Base-by-base conservation (phyloP, 441 rosid species). In the Gossypium gossypioides region DNA sequence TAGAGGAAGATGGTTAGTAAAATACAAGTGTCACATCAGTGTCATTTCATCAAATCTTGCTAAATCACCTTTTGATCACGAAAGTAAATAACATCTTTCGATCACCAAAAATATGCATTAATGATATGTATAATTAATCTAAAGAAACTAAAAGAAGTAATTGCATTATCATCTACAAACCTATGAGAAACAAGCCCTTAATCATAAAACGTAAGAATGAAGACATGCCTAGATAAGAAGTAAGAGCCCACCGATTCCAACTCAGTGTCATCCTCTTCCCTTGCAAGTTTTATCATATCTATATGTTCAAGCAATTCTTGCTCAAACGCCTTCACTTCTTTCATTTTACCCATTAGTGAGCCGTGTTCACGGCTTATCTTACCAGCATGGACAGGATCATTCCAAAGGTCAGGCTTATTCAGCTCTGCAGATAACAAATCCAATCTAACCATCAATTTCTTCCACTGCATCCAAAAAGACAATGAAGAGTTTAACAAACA, bases 261-360 rank as follows among this genome's bases (percentile, higher is more conserved):
- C 81, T 92, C 97, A 64, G 86, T 42, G 81, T 91, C 97, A 52
- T 86, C 85, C 81, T 95, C 99, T 74, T 92, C 99, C 34, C 85
- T 88, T 71, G 97, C 97, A 73, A 95, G 89, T 79, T 91, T 92
- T 55, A 95, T 85, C 93, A 95, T 89, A 84, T 95, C 97, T 80
- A 95, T 87, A 75, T 92, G 91, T 80, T 95, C 99, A 70, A 95
- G 91, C 74, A 95, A 76, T 73, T 91, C 89, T 73, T 81, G 84
- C 75, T 95, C 99, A 72, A 89, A 86, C 48, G 84, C 78, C 80
- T 78, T 81, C 76, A 92, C 96, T 79, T 86, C 85, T 84, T 91
- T 91, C 86, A 89, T 85, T 81, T 87, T 91, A 25, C 84, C 84
- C 87, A 83, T 75, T 18, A 91, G 84, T 0, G 88, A 87, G n/a